Base-by-base conservation (phyloP, 257 asterid species). In the Dorcoceras hygrometricum region DNA sequence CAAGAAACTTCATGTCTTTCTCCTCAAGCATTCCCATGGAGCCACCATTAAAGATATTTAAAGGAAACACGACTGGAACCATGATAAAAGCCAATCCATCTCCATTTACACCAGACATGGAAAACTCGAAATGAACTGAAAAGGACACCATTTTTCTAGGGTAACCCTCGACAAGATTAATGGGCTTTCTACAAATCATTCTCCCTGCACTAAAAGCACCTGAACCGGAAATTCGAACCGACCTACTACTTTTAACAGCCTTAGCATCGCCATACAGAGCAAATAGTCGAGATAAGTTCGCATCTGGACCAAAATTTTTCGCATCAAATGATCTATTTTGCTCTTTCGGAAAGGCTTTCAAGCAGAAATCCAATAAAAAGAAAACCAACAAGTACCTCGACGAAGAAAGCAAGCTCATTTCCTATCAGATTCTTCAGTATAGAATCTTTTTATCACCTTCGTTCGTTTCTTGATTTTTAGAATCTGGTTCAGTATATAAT, bases 41-140 rank as follows among this genome's bases (percentile, higher is more conserved):
- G 16, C 95, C 90, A 63, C 84, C 82, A 75, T 80, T 82, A 66
- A 86, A 84, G 11, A 2, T 75, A 76, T 68, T 65, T 74, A 75
- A 71, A 27, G 89, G 82, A 58, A 65, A 84, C 58, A 81, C 80
- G 65, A 14, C 12, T 57, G 95, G 95, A 54, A 81, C 83, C 95
- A 90, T 79, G 54, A 84, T 71, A 72, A 90, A 86, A 68, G 90
- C 90, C 70, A 90, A 75, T 0, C 97, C 99, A 73, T 86, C 89
- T 76, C 87, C 95, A 63, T 69, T 75, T 67, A 59, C 84, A 7
- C 78, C 55, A 28, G 95, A 83, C 75, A 90, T 32, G 0, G 96
- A 88, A 75, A 94, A 94, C 51, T 69, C 89, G 75, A 94, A 85
- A 65, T 73, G 70, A 69, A 36, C 75, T 2, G 90, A 77, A 76